Evolutionary conservation across 148 eudicot genomes (phyloP).

Genomic region (Salicornia ramosissima): DNA sequence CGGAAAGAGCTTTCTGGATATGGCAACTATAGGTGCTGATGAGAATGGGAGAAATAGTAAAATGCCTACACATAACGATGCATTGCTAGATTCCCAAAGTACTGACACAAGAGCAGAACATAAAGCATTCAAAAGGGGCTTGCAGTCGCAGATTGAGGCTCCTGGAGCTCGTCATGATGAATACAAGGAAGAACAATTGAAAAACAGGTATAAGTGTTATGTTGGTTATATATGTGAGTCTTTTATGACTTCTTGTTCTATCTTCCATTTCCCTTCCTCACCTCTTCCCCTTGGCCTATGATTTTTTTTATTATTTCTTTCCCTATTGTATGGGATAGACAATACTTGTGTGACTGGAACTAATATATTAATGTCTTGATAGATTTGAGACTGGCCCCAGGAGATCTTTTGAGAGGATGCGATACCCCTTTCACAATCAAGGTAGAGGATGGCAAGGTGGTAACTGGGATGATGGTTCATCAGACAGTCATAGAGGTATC

Average conservation of each 20-base stretch:
- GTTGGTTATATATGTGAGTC: background rate
- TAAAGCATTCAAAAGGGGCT: constrained; percentile 27
- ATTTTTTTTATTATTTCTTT: background rate
- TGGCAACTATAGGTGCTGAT: constrained; percentile 13
- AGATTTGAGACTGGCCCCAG: constrained; percentile 31
- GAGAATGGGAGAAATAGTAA: constrained; percentile 7
- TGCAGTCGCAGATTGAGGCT: constrained; percentile 28
- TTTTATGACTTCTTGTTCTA: background rate
- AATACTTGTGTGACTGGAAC: background rate
- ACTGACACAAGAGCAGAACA: constrained; percentile 21
- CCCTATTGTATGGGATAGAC: background rate
- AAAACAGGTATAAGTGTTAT: constrained; percentile 31
- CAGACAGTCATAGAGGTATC: constrained; percentile 23
- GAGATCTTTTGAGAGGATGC: constrained; percentile 30
- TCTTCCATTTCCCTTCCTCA: background rate
- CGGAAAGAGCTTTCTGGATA: constrained; percentile 20
- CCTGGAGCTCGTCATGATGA: constrained; percentile 26
- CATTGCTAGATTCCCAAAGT: constrained; percentile 25
- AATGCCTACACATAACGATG: too few species aligned
- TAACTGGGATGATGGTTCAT: constrained; percentile 27
- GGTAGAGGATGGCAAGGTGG: constrained; percentile 30
- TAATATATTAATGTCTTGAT: constrained; percentile 18
- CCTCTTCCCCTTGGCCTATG: background rate
- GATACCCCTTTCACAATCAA: constrained; percentile 24
- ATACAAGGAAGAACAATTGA: constrained; percentile 15